These are phyloP conservation scores for Adansonia digitata DNA, from an alignment of 345 rosid genomes.

Conservation along the genomic window DNA sequence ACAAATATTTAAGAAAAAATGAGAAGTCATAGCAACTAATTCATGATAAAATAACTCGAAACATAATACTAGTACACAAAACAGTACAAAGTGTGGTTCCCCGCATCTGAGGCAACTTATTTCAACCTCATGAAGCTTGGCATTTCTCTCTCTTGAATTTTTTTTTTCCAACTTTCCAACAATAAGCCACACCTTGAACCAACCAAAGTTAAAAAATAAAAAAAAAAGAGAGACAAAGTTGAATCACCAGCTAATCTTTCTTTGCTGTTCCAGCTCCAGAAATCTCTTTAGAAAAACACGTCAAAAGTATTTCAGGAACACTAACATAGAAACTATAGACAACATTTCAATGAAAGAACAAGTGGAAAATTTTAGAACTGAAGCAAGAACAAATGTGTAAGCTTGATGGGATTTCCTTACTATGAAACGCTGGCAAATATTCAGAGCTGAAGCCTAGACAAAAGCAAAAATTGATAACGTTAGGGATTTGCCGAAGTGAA, in stretches of 20 bases:
- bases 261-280: neutral
- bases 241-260: conserved; percentile 12
- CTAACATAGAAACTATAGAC: neutral
- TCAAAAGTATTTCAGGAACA: neutral
- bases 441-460: neutral
- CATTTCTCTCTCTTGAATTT: conserved; percentile 22
- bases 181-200: conserved; percentile 20
- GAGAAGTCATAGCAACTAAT: no score
- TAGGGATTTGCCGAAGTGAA: no score
- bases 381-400: neutral
- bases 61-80: conserved; percentile 23
- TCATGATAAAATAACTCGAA: conserved; percentile 15
- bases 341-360: no score
- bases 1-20: no score
- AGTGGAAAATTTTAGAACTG: neutral
- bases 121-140: conserved; percentile 32
- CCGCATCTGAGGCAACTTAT: conserved; percentile 41
- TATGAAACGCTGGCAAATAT: neutral
- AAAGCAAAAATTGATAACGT: neutral
- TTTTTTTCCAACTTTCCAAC: conserved; percentile 25
- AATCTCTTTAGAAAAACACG: neutral
- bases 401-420: neutral
- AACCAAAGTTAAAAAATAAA: conserved; percentile 22
- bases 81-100: conserved; percentile 30
- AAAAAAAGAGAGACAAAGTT: neutral